These are phyloP conservation scores for Xylaria sp. DNA, from an alignment of 2,329 filamentous ascomycete genomes.

Conservation along the genomic window DNA sequence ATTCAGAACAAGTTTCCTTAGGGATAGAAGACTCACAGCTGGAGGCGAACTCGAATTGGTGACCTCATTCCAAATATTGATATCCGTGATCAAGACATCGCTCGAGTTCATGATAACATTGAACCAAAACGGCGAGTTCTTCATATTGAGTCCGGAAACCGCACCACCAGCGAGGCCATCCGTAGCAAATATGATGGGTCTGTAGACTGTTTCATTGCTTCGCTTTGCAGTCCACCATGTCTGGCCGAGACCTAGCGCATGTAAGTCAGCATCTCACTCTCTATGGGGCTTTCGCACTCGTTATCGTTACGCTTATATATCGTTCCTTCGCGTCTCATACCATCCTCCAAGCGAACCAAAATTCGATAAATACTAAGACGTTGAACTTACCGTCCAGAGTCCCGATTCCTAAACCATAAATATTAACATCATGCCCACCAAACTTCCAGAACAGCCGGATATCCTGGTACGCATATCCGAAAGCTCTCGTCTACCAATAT, in stretches of 20 bases:
- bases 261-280: not conserved
- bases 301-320: not conserved
- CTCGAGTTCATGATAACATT: constrained; percentile 70
- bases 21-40: constrained; percentile 61
- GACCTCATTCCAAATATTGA: constrained; percentile 60
- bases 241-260: constrained; percentile 60
- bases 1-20: not conserved
- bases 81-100: constrained; percentile 70
- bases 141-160: constrained; percentile 67
- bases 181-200: constrained; percentile 70
- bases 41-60: constrained; percentile 38
- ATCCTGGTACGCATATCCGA: constrained; percentile 73
- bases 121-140: constrained; percentile 69
- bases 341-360: not conserved
- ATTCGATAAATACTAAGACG: not conserved
- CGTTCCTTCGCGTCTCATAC: not conserved
- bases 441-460: constrained; percentile 74
- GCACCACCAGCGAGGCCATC: constrained; percentile 67
- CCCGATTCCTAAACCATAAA: constrained; percentile 61
- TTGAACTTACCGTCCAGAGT: constrained; percentile 48
- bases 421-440: constrained; percentile 73
- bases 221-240: constrained; percentile 73
- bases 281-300: not conserved
- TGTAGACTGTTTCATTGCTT: constrained; percentile 64
- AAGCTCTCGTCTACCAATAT: constrained; percentile 74